Conservation (phyloP, 192 early-diverging fungal species). For the Coemansia sp. region DNA sequence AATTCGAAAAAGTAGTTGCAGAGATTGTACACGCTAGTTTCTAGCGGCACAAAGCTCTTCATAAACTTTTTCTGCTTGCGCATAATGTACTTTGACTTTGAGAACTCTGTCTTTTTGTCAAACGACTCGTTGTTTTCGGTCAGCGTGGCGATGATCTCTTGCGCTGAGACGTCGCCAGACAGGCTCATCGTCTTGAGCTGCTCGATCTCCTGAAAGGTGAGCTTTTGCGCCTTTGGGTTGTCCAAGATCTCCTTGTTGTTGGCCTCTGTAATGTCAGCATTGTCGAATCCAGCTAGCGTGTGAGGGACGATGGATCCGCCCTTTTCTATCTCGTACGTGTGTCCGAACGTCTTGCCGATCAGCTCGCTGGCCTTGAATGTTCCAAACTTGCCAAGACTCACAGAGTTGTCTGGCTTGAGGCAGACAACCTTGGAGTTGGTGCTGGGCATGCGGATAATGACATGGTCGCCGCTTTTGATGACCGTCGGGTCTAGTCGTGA, state of each 20-base stretch:
- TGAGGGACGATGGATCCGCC: constrained; percentile 49
- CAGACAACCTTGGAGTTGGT: constrained; percentile 80
- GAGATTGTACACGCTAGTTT: constrained; percentile 75
- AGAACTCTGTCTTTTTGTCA: constrained; percentile 92
- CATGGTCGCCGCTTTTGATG: constrained; percentile 65
- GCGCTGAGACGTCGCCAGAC: constrained; percentile 66
- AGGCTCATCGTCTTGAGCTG: constrained; percentile 73
- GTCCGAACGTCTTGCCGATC: constrained; percentile 81
- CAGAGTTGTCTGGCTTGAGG: constrained; percentile 61
- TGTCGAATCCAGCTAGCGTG: constrained; percentile 37
- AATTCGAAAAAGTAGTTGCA: constrained; percentile 78
- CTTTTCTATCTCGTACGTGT: constrained; percentile 83
- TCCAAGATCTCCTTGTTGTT: constrained; percentile 88
- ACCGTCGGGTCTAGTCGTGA: constrained; percentile 29
- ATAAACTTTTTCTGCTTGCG: constrained; percentile 88
- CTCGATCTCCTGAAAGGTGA: constrained; percentile 84
- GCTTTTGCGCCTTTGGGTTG: constrained; percentile 71
- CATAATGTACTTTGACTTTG: constrained; percentile 94
- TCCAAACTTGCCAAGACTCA: constrained; percentile 94
- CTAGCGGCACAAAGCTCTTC: constrained; percentile 78
- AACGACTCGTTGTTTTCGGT: constrained; percentile 84
- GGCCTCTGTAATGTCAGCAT: constrained; percentile 71
- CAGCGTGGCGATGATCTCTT: constrained; percentile 80
- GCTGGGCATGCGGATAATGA: constrained; percentile 84
- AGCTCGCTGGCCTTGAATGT: constrained; percentile 76